Base-by-base conservation (phyloP, 1,284 basidiomycete species). In the Fomitopsis schrenkii region DNA sequence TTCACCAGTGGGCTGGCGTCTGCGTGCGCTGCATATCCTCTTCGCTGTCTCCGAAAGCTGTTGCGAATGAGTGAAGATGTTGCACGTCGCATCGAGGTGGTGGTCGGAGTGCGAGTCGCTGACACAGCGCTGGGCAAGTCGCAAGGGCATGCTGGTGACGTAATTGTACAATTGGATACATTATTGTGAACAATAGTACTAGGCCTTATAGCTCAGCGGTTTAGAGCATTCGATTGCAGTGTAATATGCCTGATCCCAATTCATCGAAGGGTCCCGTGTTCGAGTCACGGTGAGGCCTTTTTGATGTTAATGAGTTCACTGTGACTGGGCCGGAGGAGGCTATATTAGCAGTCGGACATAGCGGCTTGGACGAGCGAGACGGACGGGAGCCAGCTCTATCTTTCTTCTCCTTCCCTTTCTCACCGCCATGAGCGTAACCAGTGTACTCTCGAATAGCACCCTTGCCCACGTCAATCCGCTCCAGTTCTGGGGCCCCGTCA, bases 401-500 rank as follows among this genome's bases (percentile, higher is more conserved):
- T 44, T 50, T 54, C n/a, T 26, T 41, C n/a, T 15, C 15, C 40
- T 48, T 52, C 28, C 38, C 54, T 60, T 52, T 30, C 54, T 50
- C 17, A 54, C 52, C 35, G 36, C 54, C 45, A 59, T 63, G 46
- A 60, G 61, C 26, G 63, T 68, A 59, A 56, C 56, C 66, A 69
- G 52, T 30, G 52, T 54, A 19, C 35, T 54, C 52, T 61, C 40
- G 41, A 36, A 64, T 67, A 48, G 55, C 17, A 19, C 59, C 62
- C 33, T 35, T 65, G 53, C 55, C 62, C 48, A 54, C 35, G 52
- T 38, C 35, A 40, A 54, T 26, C 52, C 52, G n/a, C 60, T 57
- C 44, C 65, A 66, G 10, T 74, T 80, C 62, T 86, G 83, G 79
- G 87, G 86, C 3, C 84, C 84, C 14, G 80, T 86, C 42, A 90